Evolutionary conservation across 2,329 filamentous ascomycete species (phyloP), one percentile per base, ranked within the genome.

Genomic region (Cladosporium sp.): DNA sequence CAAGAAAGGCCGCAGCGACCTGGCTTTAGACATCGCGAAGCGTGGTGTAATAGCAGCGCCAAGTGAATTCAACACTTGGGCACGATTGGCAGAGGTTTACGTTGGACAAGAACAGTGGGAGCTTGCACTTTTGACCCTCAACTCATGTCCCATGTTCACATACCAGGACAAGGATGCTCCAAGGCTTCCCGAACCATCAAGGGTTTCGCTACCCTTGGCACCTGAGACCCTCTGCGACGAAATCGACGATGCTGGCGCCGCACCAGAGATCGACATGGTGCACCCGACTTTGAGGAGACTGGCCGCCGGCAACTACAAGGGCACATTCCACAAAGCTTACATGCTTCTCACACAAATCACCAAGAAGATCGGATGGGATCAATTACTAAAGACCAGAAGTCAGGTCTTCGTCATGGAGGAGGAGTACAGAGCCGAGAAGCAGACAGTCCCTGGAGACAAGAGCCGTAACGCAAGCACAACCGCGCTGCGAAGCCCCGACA

Each of bases 371-470:
- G 95, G 95, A 46, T 99, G 95, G 95, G 95, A 99, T 73, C 92
- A 97, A 75, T 84, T 99, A 25, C 83, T 99, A 60, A 96, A 92
- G 78, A 97, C 96, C 73, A 87, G 95, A 71, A 98, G 94, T 80
- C 93, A 94, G 68, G 95, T 99, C 1, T 99, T 99, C 72, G 95
- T 99, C 58, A 99, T 99, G 95, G 95, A 99, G 77, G 95, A 99
- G 75, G 95, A 99, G 78, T 99, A 99, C 76, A 88, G 95, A 58
- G 91, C 89, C 65, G 95, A 98, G 79, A 92, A 91, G 78, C 88
- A 91, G 65, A 80, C 81, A 21, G 74, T 81, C 58, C 76, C 80
- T 54, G 74, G 80, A 66, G 77, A 79, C 66, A 74, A 69, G 26
- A 89, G 88, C 72, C 87, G 90, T 53, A 93, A 90, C 76, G 86